Percentiles rank a stretch among this genome's conserved stretches.
Conservation (phyloP, 345 rosid species). For the Kandelia obovata region DNA sequence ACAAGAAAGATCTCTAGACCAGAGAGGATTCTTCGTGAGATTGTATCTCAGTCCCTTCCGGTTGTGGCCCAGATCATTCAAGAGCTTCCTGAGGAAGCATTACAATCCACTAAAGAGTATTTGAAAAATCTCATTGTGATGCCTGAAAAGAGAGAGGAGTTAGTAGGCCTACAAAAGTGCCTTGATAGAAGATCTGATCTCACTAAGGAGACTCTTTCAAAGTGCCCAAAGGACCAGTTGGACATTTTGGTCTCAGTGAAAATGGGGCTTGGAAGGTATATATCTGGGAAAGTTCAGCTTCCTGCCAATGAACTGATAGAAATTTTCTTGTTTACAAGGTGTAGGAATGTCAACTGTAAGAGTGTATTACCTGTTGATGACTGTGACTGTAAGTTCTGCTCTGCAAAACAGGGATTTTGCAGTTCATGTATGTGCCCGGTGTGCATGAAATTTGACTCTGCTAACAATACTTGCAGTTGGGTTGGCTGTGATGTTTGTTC, state of each 20-base stretch:
- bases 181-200: slow-evolving; percentile 84
- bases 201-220: slow-evolving; percentile 67
- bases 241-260: slow-evolving; percentile 67
- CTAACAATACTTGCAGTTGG: slow-evolving; percentile 97
- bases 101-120: slow-evolving; percentile 65
- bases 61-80: slow-evolving; percentile 58
- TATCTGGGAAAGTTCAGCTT: slow-evolving; percentile 56
- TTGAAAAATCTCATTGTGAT: slow-evolving; percentile 49
- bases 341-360: slow-evolving; percentile 84
- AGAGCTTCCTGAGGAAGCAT: slow-evolving; percentile 68
- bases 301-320: slow-evolving; percentile 66
- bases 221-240: slow-evolving; percentile 79
- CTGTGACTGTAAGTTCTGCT: slow-evolving; percentile 92
- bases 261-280: slow-evolving; percentile 62
- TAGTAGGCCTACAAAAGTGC: slow-evolving; percentile 54
- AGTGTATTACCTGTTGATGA: slow-evolving; percentile 87
- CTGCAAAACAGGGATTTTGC: slow-evolving; percentile 79
- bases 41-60: slow-evolving; percentile 66
- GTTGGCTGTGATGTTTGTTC: slow-evolving; percentile 98
- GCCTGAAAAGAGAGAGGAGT: slow-evolving; percentile 67
- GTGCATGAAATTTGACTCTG: slow-evolving; percentile 87
- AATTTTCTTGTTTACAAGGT: slow-evolving; percentile 69
- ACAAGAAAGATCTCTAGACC: slow-evolving; percentile 46
- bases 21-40: slow-evolving; percentile 67
- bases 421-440: slow-evolving; percentile 95